Evolutionary conservation across 805 yeast genomes (phyloP), one percentile per base, ranked within the genome.

Genomic region (Candida nitratophila): DNA sequence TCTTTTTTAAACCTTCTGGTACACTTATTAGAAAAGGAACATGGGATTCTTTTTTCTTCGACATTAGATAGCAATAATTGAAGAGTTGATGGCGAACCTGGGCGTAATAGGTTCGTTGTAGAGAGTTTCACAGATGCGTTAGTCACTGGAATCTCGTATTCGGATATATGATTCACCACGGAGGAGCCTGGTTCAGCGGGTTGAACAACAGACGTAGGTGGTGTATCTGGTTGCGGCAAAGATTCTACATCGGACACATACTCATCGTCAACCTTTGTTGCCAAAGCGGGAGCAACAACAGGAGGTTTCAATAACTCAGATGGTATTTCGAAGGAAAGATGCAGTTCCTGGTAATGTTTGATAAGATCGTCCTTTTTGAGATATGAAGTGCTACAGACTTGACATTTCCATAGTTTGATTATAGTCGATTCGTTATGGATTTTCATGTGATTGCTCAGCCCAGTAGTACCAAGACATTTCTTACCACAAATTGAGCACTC

Each of bases 361-460:
- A 77, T 53, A 24, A 85, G 64, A 38, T 76, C 83, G 12, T 69
- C 69, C 46, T 83, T 82, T 49, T 77, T 79, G 4, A 71, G 70
- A 53, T 77, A 83, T 27, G 71, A 59, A 16, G 61, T 57, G 7
- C 44, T 58, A 60, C 90, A 83, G 42, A 67, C 66, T 1, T 62
- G 58, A 63, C 96, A 87, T 45, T 73, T 74, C 91, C 95, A 86
- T 34, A 78, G 63, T 49, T 73, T 77, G n/a, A 71, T 63, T 12
- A 69, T 71, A 16, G 69, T 66, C 2, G 56, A 53, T 5, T 72
- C 77, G 50, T 81, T 80, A 60, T 89, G 96, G 19, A 79, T 66
- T 37, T 71, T 62, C 88, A 84, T 79, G 58, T 90, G 96, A 68
- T 82, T 77, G 16, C 71, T 64, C 41, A 88, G 61, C 48, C 89